phyloP scores from a whole-genome alignment of 805 yeast species.

The Ogataea salicorniae region DNA sequence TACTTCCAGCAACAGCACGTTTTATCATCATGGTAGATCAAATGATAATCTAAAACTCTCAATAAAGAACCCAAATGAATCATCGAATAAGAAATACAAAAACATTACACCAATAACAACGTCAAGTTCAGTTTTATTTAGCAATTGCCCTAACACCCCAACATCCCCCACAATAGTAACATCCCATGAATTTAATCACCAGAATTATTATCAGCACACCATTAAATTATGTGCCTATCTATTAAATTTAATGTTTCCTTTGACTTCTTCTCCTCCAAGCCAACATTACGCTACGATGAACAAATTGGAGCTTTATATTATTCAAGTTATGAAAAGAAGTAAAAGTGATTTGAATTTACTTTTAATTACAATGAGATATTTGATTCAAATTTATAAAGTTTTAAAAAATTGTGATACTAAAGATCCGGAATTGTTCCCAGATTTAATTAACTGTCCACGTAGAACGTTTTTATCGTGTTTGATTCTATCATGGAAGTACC shows the following conservation, averaged over 20 bases:
- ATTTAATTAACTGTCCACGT: conserved; percentile 45
- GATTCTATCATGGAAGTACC: conserved; percentile 67
- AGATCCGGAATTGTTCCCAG: neutral
- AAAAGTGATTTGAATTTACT: conserved; percentile 57
- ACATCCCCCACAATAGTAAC: neutral
- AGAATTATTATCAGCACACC: neutral
- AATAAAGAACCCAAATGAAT: too few species aligned
- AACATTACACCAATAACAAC: too few species aligned
- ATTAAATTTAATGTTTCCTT: neutral
- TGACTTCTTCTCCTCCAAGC: neutral
- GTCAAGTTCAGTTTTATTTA: too few species aligned
- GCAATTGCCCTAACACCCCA: too few species aligned
- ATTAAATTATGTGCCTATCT: neutral
- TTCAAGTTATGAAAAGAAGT: conserved; percentile 44
- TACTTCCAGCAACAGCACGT: too few species aligned
- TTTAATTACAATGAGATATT: conserved; percentile 62
- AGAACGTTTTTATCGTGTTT: conserved; percentile 63
- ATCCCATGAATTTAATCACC: neutral
- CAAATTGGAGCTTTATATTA: conserved; percentile 25
- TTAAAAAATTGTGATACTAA: neutral
- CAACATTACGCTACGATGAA: neutral
- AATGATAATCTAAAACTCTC: too few species aligned
- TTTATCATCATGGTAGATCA: too few species aligned
- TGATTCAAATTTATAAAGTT: conserved; percentile 32
- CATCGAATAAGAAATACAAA: too few species aligned